Evolutionary conservation across 106 monocot genomes (phyloP).

Genomic region (Posidonia australis): DNA sequence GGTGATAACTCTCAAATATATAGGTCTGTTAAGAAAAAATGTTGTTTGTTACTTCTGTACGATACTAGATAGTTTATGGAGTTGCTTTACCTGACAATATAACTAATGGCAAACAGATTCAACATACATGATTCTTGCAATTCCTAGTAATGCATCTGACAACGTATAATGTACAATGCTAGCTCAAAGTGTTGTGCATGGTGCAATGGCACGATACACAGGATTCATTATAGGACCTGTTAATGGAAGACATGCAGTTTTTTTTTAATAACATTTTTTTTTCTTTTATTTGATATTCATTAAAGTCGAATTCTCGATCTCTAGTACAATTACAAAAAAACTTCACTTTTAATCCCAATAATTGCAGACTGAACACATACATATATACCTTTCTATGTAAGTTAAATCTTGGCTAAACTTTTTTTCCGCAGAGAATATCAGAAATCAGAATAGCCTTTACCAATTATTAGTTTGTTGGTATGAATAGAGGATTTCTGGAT

Average conservation of each 20-base stretch:
- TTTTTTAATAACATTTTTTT: no score
- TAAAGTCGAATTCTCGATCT: no score
- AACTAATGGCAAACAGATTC: conserved; percentile 4
- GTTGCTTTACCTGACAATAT: not conserved
- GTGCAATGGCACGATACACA: conserved; percentile 20
- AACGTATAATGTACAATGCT: conserved; percentile 13
- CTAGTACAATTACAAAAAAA: no score
- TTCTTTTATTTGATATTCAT: no score
- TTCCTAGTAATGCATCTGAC: conserved; percentile 17
- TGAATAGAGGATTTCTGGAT: no score
- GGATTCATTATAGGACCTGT: conserved; percentile 16
- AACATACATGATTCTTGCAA: conserved; percentile 17
- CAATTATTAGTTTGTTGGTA: no score
- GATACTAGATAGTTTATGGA: not conserved
- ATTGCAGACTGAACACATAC: conserved; percentile 14
- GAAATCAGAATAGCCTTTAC: no score
- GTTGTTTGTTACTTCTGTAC: not conserved
- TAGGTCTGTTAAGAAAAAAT: conserved; percentile 1
- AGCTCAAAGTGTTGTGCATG: conserved; percentile 17
- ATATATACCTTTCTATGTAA: conserved; percentile 14
- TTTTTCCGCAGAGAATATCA: no score
- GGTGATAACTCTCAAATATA: conserved; percentile 17
- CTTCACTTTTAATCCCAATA: no score
- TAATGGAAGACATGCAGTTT: conserved; percentile 14
- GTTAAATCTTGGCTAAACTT: not conserved